Evolutionary conservation across 352 stramenopile species (phyloP), one percentile per base, ranked within the genome.

Genomic region (Globisporangium okanoganense): DNA sequence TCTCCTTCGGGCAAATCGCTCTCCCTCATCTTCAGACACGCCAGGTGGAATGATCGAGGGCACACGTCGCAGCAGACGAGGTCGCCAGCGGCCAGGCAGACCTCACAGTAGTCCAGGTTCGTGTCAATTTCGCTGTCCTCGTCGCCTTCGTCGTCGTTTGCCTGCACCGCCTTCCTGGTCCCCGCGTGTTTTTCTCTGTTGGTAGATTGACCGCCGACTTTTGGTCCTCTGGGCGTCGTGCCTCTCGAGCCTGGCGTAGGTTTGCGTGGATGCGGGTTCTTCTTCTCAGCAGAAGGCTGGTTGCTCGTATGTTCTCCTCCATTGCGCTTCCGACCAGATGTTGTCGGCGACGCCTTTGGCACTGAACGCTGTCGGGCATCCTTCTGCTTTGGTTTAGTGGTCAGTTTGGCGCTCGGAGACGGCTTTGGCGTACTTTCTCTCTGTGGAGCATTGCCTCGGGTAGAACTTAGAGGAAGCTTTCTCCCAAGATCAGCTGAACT

Each of bases 31-130:
- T 81, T 67, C 27, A 94, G 49, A 58, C 95, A 98, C 31, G 83
- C 79, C 27, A 89, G 48, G 62, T 98, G 95, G 79, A 94, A 98
- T 38, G 90, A 92, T 24, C 92, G 78, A 6, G 93, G 93, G 56
- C 95, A 98, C 31, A 88, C 82, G 45, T 94, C 88, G 62, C 95
- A 98, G 64, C 84, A 96, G 6, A 97, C 76, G 1, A 97, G 59
- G 62, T 96, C 85, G n/a, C 90, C 91, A 25, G 78, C 78, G 9
- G 73, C 73, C 14, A 80, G 65, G 61, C 95, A 98, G 3, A 95
- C 76, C 62, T 88, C 82, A 57, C 85, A 94, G 51, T 87, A 94
- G 66, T 94, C 85, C 33, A 94, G 66, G 55, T 94, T 94, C 16
- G 76, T 75, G 56, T 94, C 85, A 4, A 92, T 66, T 61, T 93